Conservation (phyloP, 164 flowering plant genomes). For the Annona squamosa region DNA sequence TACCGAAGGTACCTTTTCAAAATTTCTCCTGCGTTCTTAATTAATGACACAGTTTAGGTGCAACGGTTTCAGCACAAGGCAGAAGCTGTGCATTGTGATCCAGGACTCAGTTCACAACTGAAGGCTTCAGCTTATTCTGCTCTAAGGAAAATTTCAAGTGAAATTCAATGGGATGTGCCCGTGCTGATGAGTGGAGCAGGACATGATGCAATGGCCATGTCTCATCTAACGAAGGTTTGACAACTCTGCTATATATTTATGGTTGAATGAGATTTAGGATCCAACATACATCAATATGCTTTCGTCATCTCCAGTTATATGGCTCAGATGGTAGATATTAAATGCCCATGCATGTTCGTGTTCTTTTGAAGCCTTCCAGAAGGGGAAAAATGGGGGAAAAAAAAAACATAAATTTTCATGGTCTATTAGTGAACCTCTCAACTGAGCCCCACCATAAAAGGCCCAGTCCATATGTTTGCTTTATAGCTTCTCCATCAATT, state of each 20-base stretch:
- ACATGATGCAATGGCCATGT: conserved; percentile 98
- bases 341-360: no score
- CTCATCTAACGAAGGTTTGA: conserved; percentile 80
- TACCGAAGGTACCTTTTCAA: background rate
- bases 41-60: background rate
- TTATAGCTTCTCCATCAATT: no score
- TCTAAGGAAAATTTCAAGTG: conserved; percentile 49
- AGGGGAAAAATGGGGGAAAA: no score
- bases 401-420: no score
- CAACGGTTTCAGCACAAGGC: conserved; percentile 74
- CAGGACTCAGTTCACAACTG: conserved; percentile 54
- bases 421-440: no score
- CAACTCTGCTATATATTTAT: background rate
- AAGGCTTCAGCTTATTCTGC: conserved; percentile 60
- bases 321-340: no score
- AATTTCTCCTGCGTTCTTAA: background rate
- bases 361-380: no score
- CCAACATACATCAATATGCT: background rate
- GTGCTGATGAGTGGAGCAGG: conserved; percentile 99
- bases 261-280: background rate
- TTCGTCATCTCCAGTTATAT: no score
- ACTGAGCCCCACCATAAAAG: no score
- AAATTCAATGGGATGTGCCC: conserved; percentile 58
- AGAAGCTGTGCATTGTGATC: conserved; percentile 69
- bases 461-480: no score